Base-by-base conservation (phyloP, 306 rosid species). In the Spatholobus suberectus region DNA sequence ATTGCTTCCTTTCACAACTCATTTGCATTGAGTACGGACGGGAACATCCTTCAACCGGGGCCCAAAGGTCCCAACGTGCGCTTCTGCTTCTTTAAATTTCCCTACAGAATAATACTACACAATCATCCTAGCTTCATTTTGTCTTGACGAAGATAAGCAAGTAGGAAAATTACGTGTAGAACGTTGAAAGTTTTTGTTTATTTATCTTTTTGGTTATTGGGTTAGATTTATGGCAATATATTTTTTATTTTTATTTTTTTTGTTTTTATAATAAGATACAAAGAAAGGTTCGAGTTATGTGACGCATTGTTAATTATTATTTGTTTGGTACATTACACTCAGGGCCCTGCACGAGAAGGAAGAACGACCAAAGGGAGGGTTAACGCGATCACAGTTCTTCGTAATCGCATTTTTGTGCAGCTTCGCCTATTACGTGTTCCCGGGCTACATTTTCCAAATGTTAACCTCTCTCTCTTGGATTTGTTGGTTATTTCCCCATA, bases 331-430 rank as follows among this genome's bases (percentile, higher is more conserved):
- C 41, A 27, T 8, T 9, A 7, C 12, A 54, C 12, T 24, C 84
- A 95, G 98, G 91, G 98, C 96, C 17, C 80, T 93, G 5, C 99
- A 95, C 7, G 97, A 95, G 89, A 92, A 82, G 72, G 99, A 93
- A 78, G 72, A 77, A 75, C 77, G 97, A 51, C 68, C 54, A 17
- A 92, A 85, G 66, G 98, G 99, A 20, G 87, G 90, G 11, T 46
- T 95, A 78, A 90, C 96, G 1, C 79, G 98, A 34, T 84, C 88
- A 0, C 97, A 93, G 51, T 95, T 95, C 90, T 95, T 95, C 55
- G 51, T 95, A 1, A 86, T 95, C 0, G 91, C 98, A 58, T 93
- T 93, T 69, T n/a, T 93, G 0, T 93, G 99, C 84, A 95, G 98
- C 87, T 93, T 95, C 43, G 94, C 96, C 14, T 93, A 92, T 87